Base-by-base conservation (phyloP, 768 basidiomycete species). In the Russula dissimulans region DNA sequence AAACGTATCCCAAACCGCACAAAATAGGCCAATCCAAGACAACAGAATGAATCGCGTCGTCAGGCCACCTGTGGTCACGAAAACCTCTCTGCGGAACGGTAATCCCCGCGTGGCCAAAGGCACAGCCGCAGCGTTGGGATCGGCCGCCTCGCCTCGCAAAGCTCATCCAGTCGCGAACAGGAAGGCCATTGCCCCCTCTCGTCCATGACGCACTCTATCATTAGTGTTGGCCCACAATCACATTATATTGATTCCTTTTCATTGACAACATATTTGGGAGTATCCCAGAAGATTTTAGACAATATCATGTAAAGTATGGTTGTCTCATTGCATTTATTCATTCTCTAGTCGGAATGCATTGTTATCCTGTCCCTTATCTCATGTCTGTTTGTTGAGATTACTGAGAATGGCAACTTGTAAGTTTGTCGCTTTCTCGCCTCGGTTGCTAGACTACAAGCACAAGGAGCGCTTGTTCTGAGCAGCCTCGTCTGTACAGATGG, bases 221-320 rank as follows among this genome's bases (percentile, higher is more conserved):
- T 44, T 44, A 32, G 42, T 39, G 44, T 32, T 56, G 22, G 17
- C 32, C 5, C 39, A 29, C 48, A 39, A 48, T 59, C 46, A 17
- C 43, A 34, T 54, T 46, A 17, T 36, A 34, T 54, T 46, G 44
- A 59, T 22, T 10, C n/a, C 39, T 22, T 26, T 34, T 54, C 46
- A 36, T 43, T 29, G 9, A 48, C n/a, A 34, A 41, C n/a, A n/a
- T 9, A 29, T 44, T 9, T 31, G 22, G 29, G 18, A 26, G 41
- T 56, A 43, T 41, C 15, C 34, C 51, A 26, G 49, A 51, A 38
- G 48, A 42, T 17, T 18, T 48, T 60, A 60, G 53, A 60, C 46
- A 26, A 57, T 54, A 62, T 57, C 45, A 36, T 62, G 61, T 62
- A 62, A 57, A 57, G 18, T 62, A 57, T 57, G 45, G 22, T 22